A percentile compares a stretch with the other conserved stretches of the same genome.
Conservation (phyloP, 1,139 yeast species). For the Yamadazyma friedrichii region DNA sequence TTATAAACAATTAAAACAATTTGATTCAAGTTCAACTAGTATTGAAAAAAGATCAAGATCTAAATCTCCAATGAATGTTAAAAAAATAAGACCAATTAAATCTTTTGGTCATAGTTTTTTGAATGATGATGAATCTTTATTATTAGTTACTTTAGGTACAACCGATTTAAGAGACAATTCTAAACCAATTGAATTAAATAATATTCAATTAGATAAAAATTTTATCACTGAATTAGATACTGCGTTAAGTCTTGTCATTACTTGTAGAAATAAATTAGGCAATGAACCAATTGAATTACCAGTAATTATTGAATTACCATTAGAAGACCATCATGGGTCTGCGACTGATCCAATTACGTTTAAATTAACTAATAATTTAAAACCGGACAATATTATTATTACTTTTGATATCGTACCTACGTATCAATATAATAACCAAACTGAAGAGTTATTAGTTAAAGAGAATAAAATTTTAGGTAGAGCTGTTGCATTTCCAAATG, state of each 20-base stretch:
- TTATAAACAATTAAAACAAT: slow-evolving; percentile 39
- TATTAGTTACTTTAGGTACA: slow-evolving; percentile 82
- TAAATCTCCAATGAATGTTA: slow-evolving; percentile 27
- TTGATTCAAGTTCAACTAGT: slow-evolving; percentile 21
- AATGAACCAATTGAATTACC: slow-evolving; percentile 59
- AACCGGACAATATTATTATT: slow-evolving; percentile 57
- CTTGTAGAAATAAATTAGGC: slow-evolving; percentile 47
- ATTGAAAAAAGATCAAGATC: slow-evolving; percentile 20
- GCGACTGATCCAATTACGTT: slow-evolving; percentile 84
- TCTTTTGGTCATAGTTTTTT: slow-evolving; percentile 86
- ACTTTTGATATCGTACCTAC: slow-evolving; percentile 94
- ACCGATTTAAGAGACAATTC: slow-evolving; percentile 66
- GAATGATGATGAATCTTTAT: slow-evolving; percentile 59
- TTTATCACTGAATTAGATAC: slow-evolving; percentile 85
- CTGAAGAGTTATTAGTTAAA: slow-evolving; percentile 8
- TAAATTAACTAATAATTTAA: slow-evolving; percentile 51
- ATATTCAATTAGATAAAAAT: slow-evolving; percentile 62
- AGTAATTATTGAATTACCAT: slow-evolving; percentile 72
- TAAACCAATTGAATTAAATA: slow-evolving; percentile 68
- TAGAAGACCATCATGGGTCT: slow-evolving; percentile 74
- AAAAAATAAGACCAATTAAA: slow-evolving; percentile 54
- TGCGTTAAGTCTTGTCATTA: slow-evolving; percentile 74
- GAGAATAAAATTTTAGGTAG: slow-evolving; percentile 67
- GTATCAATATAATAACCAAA: slow-evolving; percentile 45
- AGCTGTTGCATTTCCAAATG: slow-evolving; percentile 74